Evolutionary conservation across 495 filamentous ascomycete genomes (phyloP), one percentile per base, ranked within the genome.

Genomic region (Melanomma pulvis-pyrius): DNA sequence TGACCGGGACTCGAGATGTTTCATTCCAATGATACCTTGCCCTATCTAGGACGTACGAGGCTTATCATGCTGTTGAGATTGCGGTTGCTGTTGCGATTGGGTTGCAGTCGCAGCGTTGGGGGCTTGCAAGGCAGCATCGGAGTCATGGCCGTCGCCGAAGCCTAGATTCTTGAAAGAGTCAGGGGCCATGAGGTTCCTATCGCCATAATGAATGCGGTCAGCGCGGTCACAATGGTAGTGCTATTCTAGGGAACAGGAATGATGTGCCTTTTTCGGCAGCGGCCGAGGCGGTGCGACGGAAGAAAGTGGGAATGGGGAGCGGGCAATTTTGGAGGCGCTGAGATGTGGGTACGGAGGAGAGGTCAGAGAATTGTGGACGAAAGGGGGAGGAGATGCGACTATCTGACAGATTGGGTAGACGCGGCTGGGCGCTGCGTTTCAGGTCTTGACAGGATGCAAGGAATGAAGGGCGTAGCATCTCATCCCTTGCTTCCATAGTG

Each of bases 91-190:
- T 61, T 51, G 56, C 47, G 63, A 60, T 59, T 57, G 57, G 52
- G 68, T 66, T 61, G 44, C 58, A 69, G 59, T 63, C 13, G 59
- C 34, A 69, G 59, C 47, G 28, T 29, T 30, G 39, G 29, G 17
- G 41, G 55, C 32, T 24, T 57, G 13, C 15, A 61, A 57, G 36
- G 61, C 56, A 13, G 59, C 28, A 29, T 51, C 47, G 28, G 65
- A 28, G 9, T 41, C 55, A 9, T 78, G 73, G 9, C 82, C 74
- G 29, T 91, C 90, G 13, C 79, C 78, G 63, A 96, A 92, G 0
- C 94, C 94, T 25, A 98, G 80, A 68, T 98, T 98, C 77, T 89
- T 89, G 73, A 97, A 91, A 58, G 93, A 87, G 72, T 98, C 94
- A 56, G 85, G 90, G 21, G 92, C 92, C 94, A 98, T 98, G 32